Evolutionary conservation across 257 asterid species (phyloP).

Genomic region (Cynanchum wilfordii): DNA sequence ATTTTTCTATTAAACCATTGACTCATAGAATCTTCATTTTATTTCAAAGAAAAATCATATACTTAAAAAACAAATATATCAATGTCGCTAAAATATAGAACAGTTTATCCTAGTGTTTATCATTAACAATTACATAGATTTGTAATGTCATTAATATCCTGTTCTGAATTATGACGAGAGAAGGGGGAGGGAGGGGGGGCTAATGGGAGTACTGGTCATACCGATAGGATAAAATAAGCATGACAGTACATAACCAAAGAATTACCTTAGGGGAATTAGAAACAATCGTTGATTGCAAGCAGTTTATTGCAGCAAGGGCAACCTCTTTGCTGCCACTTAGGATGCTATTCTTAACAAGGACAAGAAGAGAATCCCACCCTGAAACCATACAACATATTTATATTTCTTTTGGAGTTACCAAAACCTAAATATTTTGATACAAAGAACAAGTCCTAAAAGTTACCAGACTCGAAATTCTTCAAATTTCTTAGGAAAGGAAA

Average conservation of each 20-base stretch:
- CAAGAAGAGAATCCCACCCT: constrained; percentile 93
- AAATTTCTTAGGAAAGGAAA: constrained; percentile 72
- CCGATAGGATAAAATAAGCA: not conserved
- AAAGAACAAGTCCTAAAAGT: not conserved
- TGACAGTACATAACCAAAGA: constrained; percentile 5
- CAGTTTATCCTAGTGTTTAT: not conserved
- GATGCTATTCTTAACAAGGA: constrained; percentile 72
- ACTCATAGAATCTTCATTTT: not conserved
- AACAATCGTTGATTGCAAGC: constrained; percentile 80
- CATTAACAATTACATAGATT: too few relatives aligned
- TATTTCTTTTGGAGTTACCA: not conserved
- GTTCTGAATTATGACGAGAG: not conserved
- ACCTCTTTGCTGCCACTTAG: constrained; percentile 89
- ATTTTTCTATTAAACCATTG: too few relatives aligned
- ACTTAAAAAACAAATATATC: not conserved
- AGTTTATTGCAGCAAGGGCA: constrained; percentile 89
- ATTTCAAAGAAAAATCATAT: not conserved
- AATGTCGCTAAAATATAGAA: not conserved
- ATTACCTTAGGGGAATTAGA: constrained; percentile 90
- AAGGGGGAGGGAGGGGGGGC: too few relatives aligned
- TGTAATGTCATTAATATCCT: too few relatives aligned
- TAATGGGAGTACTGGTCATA: not conserved
- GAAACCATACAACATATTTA: constrained; percentile 24
- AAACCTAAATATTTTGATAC: not conserved
- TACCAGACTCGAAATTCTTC: constrained; percentile 73